Evolutionary conservation across 2,329 filamentous ascomycete genomes (phyloP), one percentile per base, ranked within the genome.

Genomic region (Furcasterigmium sp.): DNA sequence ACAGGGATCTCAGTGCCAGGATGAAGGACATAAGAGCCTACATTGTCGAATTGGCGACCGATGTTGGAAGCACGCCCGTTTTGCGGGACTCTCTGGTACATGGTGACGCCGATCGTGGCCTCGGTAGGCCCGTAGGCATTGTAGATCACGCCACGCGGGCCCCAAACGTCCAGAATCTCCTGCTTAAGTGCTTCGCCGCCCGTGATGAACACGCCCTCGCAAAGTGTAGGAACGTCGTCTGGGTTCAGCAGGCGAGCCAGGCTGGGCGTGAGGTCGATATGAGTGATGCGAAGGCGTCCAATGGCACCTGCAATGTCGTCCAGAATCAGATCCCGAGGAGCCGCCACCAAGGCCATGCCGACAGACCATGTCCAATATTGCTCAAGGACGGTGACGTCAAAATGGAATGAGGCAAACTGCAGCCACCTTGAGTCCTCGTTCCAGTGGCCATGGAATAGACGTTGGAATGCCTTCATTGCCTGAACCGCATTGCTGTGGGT

Each of bases 341-440:
- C 90, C 3, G 87, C 83, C 2, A 91, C 85, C 1, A 96, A 76
- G 4, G 85, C 84, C 20, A 96, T 90, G 2, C 90, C 90, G 1
- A 93, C 86, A 21, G 85, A 89, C 91, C 91, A 96, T 45, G 84
- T 93, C 89, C 89, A 96, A 60, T 91, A 96, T 56, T 95, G 91
- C 57, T 96, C 91, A 1, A 96, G 73, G 0, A 96, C 86, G 2
- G 87, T 93, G 4, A 96, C 91, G 54, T 96, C 91, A 48, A 96
- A 96, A 61, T 95, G 91, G 44, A 95, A 88, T 0, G 89, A 91
- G 2, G 91, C 91, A 57, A 96, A 96, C 57, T 96, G 91, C 1
- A 96, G 71, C 84, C 89, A 96, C 45, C 85, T 80, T 0, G 90
- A 94, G 0, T 76, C 58, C 0, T 70, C 55, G 32, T 85, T 75